Base-by-base conservation (phyloP, 2,329 filamentous ascomycete species). In the Eutypa lata region DNA sequence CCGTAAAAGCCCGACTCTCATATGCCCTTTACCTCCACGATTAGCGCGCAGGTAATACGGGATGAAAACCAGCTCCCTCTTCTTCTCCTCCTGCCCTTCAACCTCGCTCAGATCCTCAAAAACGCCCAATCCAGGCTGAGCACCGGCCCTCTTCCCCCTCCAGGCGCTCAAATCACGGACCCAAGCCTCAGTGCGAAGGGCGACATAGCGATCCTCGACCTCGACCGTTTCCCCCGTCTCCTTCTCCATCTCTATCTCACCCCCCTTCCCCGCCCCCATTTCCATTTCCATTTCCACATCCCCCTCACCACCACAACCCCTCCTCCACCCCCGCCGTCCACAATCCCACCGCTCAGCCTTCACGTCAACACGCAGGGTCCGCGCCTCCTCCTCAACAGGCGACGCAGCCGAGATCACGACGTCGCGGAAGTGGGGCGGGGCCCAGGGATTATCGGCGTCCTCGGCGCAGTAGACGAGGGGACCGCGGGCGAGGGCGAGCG, bases 381-480 rank as follows among this genome's bases (percentile, higher is more conserved):
- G 42, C 11, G 42, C 21, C 22, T 64, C 61, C 38, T 64, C 63
- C 7, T 24, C 48, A 4, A 64, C 43, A 1, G 24, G 10, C 7
- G 61, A 51, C 18, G 56, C 57, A 13, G 59, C 52, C 45, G 57
- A 59, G 47, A 71, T 59, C 16, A 63, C 64, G n/a, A 72, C 56
- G 51, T 72, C 69, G 58, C 76, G 80, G 70, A 83, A 83, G 62
- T 84, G 80, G 57, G 82, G 74, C 1, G 69, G 59, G 48, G 79
- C 81, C 78, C 79, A 83, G 1, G 67, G 35, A 52, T 85, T 83
- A 58, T 86, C 82, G 7, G 73, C 60, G 51, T 86, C 82, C 60
- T 87, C 83, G 3, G 80, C 73, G 53, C 82, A 86, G 64, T 86
- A 86, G 5, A 86, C 69, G 6, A 86, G 61, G 0, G 82, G 83